Conservation (phyloP, 2,329 filamentous ascomycete genomes). For the Fusarium keratoplasticum region DNA sequence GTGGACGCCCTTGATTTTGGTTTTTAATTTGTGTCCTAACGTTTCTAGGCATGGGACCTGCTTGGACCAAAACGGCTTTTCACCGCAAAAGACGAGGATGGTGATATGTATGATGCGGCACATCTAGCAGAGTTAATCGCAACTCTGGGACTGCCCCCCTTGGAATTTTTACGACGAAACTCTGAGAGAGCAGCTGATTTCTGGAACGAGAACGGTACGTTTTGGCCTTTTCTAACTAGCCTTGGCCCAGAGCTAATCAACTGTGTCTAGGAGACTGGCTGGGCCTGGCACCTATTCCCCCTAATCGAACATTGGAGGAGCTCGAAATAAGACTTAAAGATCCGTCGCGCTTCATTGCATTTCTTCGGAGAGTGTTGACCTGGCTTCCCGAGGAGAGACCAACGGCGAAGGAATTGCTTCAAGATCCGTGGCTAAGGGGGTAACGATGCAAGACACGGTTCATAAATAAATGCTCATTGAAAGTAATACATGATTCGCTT, state of each 20-base stretch:
- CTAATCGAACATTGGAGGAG: slow-evolving; percentile 29
- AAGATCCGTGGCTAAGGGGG: slow-evolving; percentile 39
- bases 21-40: neutral
- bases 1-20: slow-evolving; percentile 6
- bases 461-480: neutral
- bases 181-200: slow-evolving; percentile 28
- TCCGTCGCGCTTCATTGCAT: slow-evolving; percentile 30
- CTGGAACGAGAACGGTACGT: slow-evolving; percentile 41
- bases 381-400: slow-evolving; percentile 39
- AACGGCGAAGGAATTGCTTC: slow-evolving; percentile 39
- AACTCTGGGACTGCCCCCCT: slow-evolving; percentile 37
- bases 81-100: slow-evolving; percentile 33
- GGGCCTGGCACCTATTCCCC: slow-evolving; percentile 35
- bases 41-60: slow-evolving; percentile 39
- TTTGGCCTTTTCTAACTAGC: neutral
- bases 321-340: slow-evolving; percentile 33
- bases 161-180: slow-evolving; percentile 25
- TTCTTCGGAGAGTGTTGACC: slow-evolving; percentile 37
- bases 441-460: neutral
- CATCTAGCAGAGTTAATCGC: slow-evolving; percentile 42
- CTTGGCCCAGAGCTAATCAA: neutral
- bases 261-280: slow-evolving; percentile 33
- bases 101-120: slow-evolving; percentile 34
- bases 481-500: neutral
- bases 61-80: slow-evolving; percentile 35